A percentile compares a stretch with the other conserved stretches of the same genome.
Conservation (phyloP, 164 flowering plant species). For the Protea cynaroides region DNA sequence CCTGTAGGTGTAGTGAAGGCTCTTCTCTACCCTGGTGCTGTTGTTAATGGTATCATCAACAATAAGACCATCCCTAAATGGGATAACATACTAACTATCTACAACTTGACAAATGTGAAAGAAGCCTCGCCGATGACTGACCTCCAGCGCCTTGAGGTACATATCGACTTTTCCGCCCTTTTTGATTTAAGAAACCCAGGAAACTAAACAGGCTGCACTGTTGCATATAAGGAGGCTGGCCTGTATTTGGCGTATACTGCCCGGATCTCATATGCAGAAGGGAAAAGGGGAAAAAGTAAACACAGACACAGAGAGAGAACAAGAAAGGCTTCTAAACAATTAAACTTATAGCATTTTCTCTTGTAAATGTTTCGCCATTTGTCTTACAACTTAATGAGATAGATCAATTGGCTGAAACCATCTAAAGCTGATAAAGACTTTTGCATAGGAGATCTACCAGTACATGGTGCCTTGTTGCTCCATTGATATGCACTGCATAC, state of each 20-base stretch:
- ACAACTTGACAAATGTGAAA: slow-evolving; percentile 71
- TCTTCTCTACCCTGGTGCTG: slow-evolving; percentile 80
- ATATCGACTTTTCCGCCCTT: slow-evolving; percentile 2
- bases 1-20: slow-evolving; percentile 63
- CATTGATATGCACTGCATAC: background rate
- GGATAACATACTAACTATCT: slow-evolving; percentile 53
- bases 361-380: too few relatives aligned
- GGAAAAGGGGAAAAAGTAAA: too few relatives aligned
- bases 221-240: too few relatives aligned
- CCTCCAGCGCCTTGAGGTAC: slow-evolving; percentile 90
- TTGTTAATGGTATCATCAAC: slow-evolving; percentile 41
- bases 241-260: too few relatives aligned
- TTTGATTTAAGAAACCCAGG: background rate
- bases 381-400: too few relatives aligned
- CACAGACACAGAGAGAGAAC: too few relatives aligned
- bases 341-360: too few relatives aligned
- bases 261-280: too few relatives aligned
- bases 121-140: slow-evolving; percentile 63
- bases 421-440: too few relatives aligned
- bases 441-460: background rate
- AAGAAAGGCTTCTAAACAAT: too few relatives aligned
- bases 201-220: too few relatives aligned
- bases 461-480: background rate
- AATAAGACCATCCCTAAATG: slow-evolving; percentile 67
- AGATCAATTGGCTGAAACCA: too few relatives aligned